A percentile compares a stretch with the other conserved stretches of the same genome.
These are phyloP conservation scores for Candida morakotiae DNA, from an alignment of 805 yeast species.

Conservation along the genomic window DNA sequence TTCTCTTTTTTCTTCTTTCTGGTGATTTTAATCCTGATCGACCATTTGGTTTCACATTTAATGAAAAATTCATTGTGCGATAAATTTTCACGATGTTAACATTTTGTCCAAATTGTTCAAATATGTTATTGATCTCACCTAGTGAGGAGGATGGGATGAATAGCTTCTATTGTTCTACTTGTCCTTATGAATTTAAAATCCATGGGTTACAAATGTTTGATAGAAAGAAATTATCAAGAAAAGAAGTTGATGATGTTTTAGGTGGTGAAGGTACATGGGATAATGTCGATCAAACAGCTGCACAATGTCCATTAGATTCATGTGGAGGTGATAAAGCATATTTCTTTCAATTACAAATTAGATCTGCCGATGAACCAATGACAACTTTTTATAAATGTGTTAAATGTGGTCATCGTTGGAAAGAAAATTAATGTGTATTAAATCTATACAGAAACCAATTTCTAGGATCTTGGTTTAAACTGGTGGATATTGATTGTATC, in stretches of 20 bases:
- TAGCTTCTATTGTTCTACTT: constrained; percentile 83
- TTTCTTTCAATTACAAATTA: constrained; percentile 92
- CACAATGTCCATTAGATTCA: constrained; percentile 83
- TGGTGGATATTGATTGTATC: not conserved
- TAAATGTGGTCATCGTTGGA: constrained; percentile 92
- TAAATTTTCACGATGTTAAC: constrained; percentile 59
- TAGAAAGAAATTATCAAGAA: constrained; percentile 75
- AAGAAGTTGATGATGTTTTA: constrained; percentile 91
- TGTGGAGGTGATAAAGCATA: constrained; percentile 92
- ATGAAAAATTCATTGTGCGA: constrained; percentile 3
- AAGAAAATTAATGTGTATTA: constrained; percentile 56
- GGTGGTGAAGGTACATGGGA: constrained; percentile 99
- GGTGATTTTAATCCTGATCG: constrained; percentile 47
- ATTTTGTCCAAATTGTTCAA: constrained; percentile 92
- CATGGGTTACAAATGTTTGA: constrained; percentile 81
- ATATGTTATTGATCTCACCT: constrained; percentile 64
- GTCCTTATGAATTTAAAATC: constrained; percentile 93
- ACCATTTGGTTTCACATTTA: constrained; percentile 38
- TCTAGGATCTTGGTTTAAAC: constrained; percentile 9
- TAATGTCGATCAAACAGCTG: constrained; percentile 91
- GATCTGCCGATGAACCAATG: constrained; percentile 99
- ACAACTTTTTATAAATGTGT: constrained; percentile 96
- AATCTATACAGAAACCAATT: constrained; percentile 11
- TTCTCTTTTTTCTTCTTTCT: constrained; percentile 34
- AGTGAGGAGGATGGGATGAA: constrained; percentile 56